phyloP scores from a whole-genome alignment of 768 basidiomycete species.

The Suillus tomentosus region DNA sequence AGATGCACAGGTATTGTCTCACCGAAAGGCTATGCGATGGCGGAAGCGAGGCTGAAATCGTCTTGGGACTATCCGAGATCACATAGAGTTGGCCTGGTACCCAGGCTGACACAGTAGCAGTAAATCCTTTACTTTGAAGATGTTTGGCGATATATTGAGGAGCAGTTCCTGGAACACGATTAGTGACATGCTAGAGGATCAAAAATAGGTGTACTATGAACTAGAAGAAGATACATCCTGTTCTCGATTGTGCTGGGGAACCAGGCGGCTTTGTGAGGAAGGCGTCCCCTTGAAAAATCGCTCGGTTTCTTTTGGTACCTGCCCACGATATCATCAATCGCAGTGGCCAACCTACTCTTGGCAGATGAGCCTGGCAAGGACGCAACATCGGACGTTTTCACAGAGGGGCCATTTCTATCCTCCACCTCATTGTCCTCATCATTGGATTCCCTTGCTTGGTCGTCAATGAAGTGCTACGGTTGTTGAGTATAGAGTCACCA shows the following conservation, averaged over 20 bases:
- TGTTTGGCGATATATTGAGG: too few relatives aligned
- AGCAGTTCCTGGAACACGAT: too few relatives aligned
- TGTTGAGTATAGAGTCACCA: too few relatives aligned
- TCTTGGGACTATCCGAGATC: too few relatives aligned
- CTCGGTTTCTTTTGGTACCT: neutral
- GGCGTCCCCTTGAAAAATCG: neutral
- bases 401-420: neutral
- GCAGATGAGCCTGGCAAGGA: neutral
- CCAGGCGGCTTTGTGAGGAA: neutral
- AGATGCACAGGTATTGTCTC: too few relatives aligned
- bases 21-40: too few relatives aligned
- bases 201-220: too few relatives aligned
- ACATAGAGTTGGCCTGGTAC: too few relatives aligned
- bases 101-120: too few relatives aligned
- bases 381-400: accelerated
- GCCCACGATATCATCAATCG: neutral
- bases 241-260: neutral
- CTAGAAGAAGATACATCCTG: neutral
- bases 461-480: neutral
- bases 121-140: too few relatives aligned
- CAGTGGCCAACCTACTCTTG: neutral
- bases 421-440: neutral
- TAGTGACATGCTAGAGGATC: too few relatives aligned
- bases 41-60: too few relatives aligned
- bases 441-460: neutral